Evolutionary conservation across 257 asterid species (phyloP), one percentile per base, ranked within the genome.

Genomic region (Henckelia pumila): DNA sequence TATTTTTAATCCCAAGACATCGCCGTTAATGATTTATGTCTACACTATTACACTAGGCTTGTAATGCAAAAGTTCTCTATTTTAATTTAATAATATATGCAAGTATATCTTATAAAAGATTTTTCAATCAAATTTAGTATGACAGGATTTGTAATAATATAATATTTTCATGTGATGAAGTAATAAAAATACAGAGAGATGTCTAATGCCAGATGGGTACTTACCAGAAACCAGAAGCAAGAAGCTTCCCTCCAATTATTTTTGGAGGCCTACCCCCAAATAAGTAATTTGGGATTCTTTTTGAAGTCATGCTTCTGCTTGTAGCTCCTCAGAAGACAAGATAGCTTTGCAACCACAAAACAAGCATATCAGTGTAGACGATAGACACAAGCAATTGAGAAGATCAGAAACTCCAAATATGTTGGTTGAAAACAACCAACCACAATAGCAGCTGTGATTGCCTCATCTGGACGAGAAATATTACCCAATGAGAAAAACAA

Each of bases 191-290:
- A 23, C 28, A 25, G 22, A 55, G 37, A 23, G n/a, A 52, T 59
- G 56, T n/a, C 19, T 44, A 47, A 24, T 21, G 22, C 32, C 47
- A 65, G 56, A 72, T 14, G 47, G 28, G 60, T 63, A 73, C 86
- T 61, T 86, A 94, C 97, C 99, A 94, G 53, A 87, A 94, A 68
- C 99, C 97, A 56, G 99, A 94, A 82, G 95, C 99, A 30, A 94
- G 97, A 80, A 94, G 75, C 83, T 94, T 94, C 60, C 97, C 99
- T 17, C 99, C 96, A 60, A 94, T 71, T 73, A 91, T 91, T 75
- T 88, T 91, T 19, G 97, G 96, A 52, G 97, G 96, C 59, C 73
- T 79, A 30, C 96, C 97, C n/a, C 99, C 97, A 94, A 68, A 94
- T 94, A 13, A 77, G 82, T 68, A 85, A 93, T 82, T 88, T 91